phyloP scores from a whole-genome alignment of 2,329 filamentous ascomycete genomes.

The Fusarium citri region DNA sequence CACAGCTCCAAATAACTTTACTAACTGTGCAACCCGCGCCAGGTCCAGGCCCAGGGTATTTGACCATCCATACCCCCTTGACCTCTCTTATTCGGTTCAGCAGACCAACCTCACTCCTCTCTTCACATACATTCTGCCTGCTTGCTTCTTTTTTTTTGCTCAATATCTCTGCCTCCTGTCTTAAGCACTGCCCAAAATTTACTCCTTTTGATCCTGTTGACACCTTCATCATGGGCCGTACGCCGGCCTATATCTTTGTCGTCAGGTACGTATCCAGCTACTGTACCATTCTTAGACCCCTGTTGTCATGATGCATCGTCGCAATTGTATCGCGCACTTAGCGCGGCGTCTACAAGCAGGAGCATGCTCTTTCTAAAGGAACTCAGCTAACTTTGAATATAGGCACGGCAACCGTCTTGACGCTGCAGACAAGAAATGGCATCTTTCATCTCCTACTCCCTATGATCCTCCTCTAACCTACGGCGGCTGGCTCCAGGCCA shows the following conservation, averaged over 20 bases:
- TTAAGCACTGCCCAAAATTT: not conserved
- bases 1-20: slow-evolving; percentile 29
- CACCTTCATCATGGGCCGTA: slow-evolving; percentile 53
- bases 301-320: slow-evolving; percentile 41
- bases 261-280: slow-evolving; percentile 53
- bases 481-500: slow-evolving; percentile 90
- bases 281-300: slow-evolving; percentile 26
- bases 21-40: slow-evolving; percentile 29
- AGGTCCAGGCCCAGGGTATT: slow-evolving; percentile 25
- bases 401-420: slow-evolving; percentile 95
- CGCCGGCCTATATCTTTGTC: slow-evolving; percentile 58
- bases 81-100: slow-evolving; percentile 30
- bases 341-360: slow-evolving; percentile 18
- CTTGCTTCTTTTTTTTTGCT: slow-evolving; percentile 1
- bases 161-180: slow-evolving; percentile 4
- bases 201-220: slow-evolving; percentile 9
- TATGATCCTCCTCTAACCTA: slow-evolving; percentile 97
- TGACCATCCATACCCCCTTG: slow-evolving; percentile 36
- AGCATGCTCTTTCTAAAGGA: not conserved
- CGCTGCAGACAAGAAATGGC: slow-evolving; percentile 94
- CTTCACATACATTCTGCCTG: slow-evolving; percentile 9
- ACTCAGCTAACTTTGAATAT: slow-evolving; percentile 25
- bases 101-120: slow-evolving; percentile 31
- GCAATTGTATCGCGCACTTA: slow-evolving; percentile 33
- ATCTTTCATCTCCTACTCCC: slow-evolving; percentile 89